phyloP scores from a whole-genome alignment of 192 early-diverging fungal genomes.

The Mortierella claussenii region DNA sequence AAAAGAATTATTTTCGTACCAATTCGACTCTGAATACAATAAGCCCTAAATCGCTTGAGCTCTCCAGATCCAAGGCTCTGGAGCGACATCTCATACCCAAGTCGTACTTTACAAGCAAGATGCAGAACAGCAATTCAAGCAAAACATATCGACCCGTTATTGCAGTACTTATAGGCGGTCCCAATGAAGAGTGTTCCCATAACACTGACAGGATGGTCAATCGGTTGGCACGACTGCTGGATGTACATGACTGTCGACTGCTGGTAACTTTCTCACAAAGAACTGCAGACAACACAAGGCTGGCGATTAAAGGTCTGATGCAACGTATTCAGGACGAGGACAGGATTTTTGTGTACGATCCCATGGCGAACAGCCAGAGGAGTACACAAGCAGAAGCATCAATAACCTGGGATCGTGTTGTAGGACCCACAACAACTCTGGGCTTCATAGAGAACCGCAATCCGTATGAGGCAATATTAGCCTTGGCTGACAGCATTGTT shows the following conservation, averaged over 20 bases:
- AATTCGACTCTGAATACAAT: constrained; percentile 45
- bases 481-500: constrained; percentile 45
- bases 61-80: constrained; percentile 1
- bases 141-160: constrained; percentile 1
- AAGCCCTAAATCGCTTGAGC: constrained; percentile 14
- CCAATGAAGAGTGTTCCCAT: constrained; percentile 44
- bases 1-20: constrained; percentile 46
- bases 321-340: constrained; percentile 9
- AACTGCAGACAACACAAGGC: constrained; percentile 29
- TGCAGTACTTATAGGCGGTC: constrained; percentile 35
- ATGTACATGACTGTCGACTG: constrained; percentile 27
- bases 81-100: constrained; percentile 22
- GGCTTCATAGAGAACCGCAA: constrained; percentile 12
- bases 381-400: neutral
- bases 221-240: constrained; percentile 25
- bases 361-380: neutral
- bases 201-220: constrained; percentile 42
- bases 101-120: constrained; percentile 12
- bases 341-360: constrained; percentile 40
- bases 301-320: constrained; percentile 4
- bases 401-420: constrained; percentile 1
- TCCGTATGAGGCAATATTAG: constrained; percentile 44
- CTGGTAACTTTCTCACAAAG: constrained; percentile 35
- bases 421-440: constrained; percentile 4
- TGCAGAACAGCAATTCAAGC: neutral